Conservation (phyloP, 1,284 basidiomycete species). For the Microbotryum lychnidis-dioicae region DNA sequence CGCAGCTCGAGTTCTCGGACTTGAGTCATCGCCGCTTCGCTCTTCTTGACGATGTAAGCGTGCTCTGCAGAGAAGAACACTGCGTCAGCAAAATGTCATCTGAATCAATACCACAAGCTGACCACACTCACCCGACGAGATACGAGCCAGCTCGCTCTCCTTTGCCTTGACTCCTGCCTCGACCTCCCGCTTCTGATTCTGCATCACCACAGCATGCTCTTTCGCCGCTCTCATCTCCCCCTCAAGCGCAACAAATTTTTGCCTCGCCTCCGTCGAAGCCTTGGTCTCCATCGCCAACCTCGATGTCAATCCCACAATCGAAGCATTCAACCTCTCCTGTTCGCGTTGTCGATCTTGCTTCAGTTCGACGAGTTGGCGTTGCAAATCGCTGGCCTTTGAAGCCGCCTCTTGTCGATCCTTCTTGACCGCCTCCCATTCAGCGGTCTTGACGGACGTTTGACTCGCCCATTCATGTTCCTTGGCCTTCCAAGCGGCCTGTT, state of each 20-base stretch:
- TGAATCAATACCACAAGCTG: background rate
- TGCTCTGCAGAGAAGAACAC: background rate
- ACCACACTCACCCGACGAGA: slow-evolving; percentile 40
- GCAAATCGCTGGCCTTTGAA: slow-evolving; percentile 4
- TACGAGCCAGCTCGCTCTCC: slow-evolving; percentile 49
- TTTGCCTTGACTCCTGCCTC: slow-evolving; percentile 45
- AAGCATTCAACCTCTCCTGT: slow-evolving; percentile 57
- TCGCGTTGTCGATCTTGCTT: slow-evolving; percentile 42
- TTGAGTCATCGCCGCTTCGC: background rate
- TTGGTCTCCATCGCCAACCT: slow-evolving; percentile 70
- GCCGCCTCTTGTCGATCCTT: slow-evolving; percentile 11
- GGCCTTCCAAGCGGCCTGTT: slow-evolving; percentile 39
- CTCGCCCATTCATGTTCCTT: slow-evolving; percentile 54
- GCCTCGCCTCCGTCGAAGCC: slow-evolving; percentile 61
- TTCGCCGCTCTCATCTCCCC: slow-evolving; percentile 54
- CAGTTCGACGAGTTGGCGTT: slow-evolving; percentile 13
- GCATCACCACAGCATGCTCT: slow-evolving; percentile 47
- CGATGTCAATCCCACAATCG: slow-evolving; percentile 73
- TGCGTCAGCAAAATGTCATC: background rate
- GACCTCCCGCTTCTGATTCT: slow-evolving; percentile 52
- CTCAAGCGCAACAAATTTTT: slow-evolving; percentile 53
- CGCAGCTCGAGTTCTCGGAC: background rate
- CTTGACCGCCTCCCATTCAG: slow-evolving; percentile 24
- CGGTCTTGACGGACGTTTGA: slow-evolving; percentile 28
- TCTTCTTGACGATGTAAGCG: background rate